Conservation (phyloP, 495 filamentous ascomycete species). For the Chaetomidium leptoderma region DNA sequence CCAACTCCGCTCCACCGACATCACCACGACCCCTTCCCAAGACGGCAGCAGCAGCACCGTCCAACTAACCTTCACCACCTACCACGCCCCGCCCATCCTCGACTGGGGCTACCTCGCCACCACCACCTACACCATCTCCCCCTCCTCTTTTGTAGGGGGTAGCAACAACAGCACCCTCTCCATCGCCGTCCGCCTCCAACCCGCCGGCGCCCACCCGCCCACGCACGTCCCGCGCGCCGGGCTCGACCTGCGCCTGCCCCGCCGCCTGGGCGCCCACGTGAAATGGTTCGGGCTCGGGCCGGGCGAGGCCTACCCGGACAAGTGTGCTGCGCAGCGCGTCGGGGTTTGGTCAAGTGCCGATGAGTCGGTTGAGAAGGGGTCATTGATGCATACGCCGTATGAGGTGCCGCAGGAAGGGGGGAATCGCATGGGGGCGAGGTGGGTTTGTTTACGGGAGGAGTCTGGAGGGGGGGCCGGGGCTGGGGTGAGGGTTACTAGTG, state of each 20-base stretch:
- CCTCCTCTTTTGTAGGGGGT: too few species aligned
- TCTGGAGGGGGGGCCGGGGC: slow-evolving; percentile 31
- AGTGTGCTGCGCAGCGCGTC: slow-evolving; percentile 50
- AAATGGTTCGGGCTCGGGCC: slow-evolving; percentile 61
- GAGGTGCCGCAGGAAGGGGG: slow-evolving; percentile 62
- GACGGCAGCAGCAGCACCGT: slow-evolving; percentile 29
- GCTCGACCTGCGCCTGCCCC: slow-evolving; percentile 44
- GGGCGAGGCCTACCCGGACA: slow-evolving; percentile 60
- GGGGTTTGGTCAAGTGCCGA: slow-evolving; percentile 45
- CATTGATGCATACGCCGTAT: slow-evolving; percentile 51
- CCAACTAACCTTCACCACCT: slow-evolving; percentile 34
- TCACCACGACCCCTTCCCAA: slow-evolving; percentile 24
- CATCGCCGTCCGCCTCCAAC: slow-evolving; percentile 40
- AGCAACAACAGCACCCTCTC: slow-evolving; percentile 42
- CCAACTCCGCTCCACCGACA: slow-evolving; percentile 41
- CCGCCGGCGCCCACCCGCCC: slow-evolving; percentile 33
- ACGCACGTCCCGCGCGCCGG: slow-evolving; percentile 55
- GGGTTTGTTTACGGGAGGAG: slow-evolving; percentile 39
- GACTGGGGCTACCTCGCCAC: slow-evolving; percentile 53
- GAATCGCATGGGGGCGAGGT: slow-evolving; percentile 57
- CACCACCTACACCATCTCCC: slow-evolving; percentile 46
- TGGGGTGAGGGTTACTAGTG: not conserved
- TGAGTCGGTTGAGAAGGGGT: slow-evolving; percentile 41
- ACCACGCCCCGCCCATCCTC: slow-evolving; percentile 48
- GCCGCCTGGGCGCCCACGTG: slow-evolving; percentile 34